These are phyloP conservation scores for Cystofilobasidium bisporidii DNA, from an alignment of 768 basidiomycete species.

Conservation along the genomic window DNA sequence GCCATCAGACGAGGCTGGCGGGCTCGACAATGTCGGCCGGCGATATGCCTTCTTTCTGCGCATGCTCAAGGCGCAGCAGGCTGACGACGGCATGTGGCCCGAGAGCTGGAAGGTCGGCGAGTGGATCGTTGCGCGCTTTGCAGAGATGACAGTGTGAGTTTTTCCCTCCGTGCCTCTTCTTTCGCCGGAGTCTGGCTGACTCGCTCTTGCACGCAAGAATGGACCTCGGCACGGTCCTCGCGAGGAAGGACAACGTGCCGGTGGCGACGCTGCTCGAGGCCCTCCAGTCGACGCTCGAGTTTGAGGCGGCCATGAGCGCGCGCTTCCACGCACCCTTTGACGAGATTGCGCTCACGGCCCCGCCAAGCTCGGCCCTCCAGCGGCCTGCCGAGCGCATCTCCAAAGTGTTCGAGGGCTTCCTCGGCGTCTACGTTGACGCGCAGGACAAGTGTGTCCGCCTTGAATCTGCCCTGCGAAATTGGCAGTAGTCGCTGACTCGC, in stretches of 20 bases:
- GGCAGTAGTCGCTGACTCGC: too few relatives aligned
- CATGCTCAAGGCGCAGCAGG: conserved; percentile 71
- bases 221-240: conserved; percentile 68
- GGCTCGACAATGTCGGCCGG: conserved; percentile 84
- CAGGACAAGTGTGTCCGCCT: conserved; percentile 69
- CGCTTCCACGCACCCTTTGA: conserved; percentile 62
- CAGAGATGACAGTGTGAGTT: conserved; percentile 57
- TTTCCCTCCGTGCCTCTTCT: not conserved
- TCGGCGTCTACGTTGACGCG: conserved; percentile 87
- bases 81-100: conserved; percentile 77
- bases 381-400: conserved; percentile 50
- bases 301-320: conserved; percentile 68
- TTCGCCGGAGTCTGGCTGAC: too few relatives aligned
- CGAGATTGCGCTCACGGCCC: conserved; percentile 30
- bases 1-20: conserved; percentile 82
- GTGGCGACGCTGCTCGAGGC: conserved; percentile 67
- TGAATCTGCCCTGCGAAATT: too few relatives aligned
- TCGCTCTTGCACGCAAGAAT: not conserved
- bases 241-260: conserved; percentile 32
- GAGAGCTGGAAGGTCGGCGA: conserved; percentile 75
- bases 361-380: conserved; percentile 38
- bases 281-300: conserved; percentile 75
- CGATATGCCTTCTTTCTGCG: conserved; percentile 93
- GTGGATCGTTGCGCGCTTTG: conserved; percentile 70
- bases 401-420: conserved; percentile 83